These are phyloP conservation scores for Rhodomyrtus tomentosa DNA, from an alignment of 345 rosid genomes.

Conservation along the genomic window DNA sequence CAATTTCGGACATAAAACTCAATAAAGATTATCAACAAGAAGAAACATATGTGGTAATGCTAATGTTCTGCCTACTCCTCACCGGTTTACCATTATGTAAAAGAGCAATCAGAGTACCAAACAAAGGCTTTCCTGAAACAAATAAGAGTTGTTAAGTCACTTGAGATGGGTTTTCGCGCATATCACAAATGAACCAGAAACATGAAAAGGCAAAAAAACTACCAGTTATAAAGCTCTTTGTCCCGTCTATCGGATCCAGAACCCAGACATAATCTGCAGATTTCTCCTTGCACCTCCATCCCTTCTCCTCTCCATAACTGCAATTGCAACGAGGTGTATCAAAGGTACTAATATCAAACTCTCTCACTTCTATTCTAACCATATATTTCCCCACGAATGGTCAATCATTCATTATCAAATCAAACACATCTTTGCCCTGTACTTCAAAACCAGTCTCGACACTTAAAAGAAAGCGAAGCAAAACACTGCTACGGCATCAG, in stretches of 20 bases:
- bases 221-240: slow-evolving; percentile 95
- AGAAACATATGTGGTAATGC: background rate
- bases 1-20: background rate
- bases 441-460: background rate
- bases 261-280: slow-evolving; percentile 94
- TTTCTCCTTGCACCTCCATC: slow-evolving; percentile 79
- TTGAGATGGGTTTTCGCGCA: background rate
- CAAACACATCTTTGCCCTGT: background rate
- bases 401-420: background rate
- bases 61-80: slow-evolving; percentile 7
- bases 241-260: slow-evolving; percentile 94
- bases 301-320: slow-evolving; percentile 95
- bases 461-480: background rate
- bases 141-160: background rate
- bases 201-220: background rate
- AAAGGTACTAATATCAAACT: background rate
- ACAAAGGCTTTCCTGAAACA: slow-evolving; percentile 78
- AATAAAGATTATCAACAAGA: background rate
- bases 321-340: background rate
- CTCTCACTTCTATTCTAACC: background rate
- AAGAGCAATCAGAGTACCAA: slow-evolving; percentile 85
- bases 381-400: background rate
- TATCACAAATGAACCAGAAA: background rate
- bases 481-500: background rate
- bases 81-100: slow-evolving; percentile 76